Conservation (phyloP, 108 stramenopile species). For the Cylindrotheca fusiformis region DNA sequence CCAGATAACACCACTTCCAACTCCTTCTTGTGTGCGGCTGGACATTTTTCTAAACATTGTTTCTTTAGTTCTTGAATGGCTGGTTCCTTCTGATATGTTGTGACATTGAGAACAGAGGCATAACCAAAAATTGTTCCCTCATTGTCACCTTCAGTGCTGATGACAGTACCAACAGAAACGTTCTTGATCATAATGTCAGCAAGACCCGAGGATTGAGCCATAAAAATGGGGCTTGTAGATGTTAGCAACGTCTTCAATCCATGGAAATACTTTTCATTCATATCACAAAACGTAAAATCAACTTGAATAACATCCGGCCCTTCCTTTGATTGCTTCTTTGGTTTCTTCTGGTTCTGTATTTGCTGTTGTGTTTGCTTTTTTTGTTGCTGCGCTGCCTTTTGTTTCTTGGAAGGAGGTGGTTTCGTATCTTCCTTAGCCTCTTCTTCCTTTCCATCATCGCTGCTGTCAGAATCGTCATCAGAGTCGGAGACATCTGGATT, state of each 20-base stretch:
- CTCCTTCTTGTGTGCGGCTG: constrained; percentile 58
- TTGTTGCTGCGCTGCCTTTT: constrained; percentile 10
- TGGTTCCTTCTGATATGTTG: constrained; percentile 47
- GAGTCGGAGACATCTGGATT: constrained; percentile 62
- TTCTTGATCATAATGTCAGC: constrained; percentile 79
- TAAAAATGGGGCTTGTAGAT: constrained; percentile 44
- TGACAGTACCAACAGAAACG: constrained; percentile 69
- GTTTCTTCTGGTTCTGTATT: constrained; percentile 32
- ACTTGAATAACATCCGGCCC: constrained; percentile 69
- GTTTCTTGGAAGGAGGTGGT: constrained; percentile 30
- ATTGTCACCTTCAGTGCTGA: constrained; percentile 60
- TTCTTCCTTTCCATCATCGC: constrained; percentile 34
- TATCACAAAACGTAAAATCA: constrained; percentile 82
- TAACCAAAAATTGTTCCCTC: constrained; percentile 77
- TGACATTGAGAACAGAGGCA: constrained; percentile 77
- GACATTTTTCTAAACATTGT: constrained; percentile 59
- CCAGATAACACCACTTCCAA: constrained; percentile 71
- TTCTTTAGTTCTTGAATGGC: constrained; percentile 61
- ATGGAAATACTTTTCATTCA: constrained; percentile 80
- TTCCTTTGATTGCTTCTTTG: constrained; percentile 27
- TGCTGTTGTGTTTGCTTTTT: constrained; percentile 10
- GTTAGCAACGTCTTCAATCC: constrained; percentile 68
- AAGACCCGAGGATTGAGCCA: constrained; percentile 58
- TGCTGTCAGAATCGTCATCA: constrained; percentile 31
- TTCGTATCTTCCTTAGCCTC: constrained; percentile 40